Base-by-base conservation (phyloP, 768 basidiomycete species). In the Boletales sp. region DNA sequence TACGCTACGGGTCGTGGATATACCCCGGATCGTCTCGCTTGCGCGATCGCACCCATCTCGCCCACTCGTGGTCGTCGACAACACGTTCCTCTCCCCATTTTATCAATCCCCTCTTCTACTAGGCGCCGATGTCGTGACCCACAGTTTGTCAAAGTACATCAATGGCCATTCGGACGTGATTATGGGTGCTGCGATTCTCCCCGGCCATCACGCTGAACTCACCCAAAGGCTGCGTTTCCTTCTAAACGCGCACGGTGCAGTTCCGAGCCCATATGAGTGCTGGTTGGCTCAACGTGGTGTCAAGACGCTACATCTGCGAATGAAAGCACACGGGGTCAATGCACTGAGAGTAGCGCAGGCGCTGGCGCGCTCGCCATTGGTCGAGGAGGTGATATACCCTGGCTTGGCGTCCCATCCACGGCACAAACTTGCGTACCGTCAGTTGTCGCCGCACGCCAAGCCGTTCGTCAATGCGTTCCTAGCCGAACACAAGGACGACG, bases 121-220 rank as follows among this genome's bases (percentile, higher is more conserved):
- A 25, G 82, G 87, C 13, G 95, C 92, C 13, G 92, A 95, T 65
- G 73, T 96, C 57, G 89, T 92, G 57, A 54, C 92, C 5, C 92
- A 96, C 74, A 80, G 76, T 19, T 74, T 94, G 37, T 91, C 86
- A 0, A 96, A 98, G 69, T 96, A 95, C 72, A 75, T 95, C 62
- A 90, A 92, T 63, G 95, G 95, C 0, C 94, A 96, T 70, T 88
- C 88, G 0, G 94, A 98, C 65, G 90, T 95, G 64, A 76, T 96
- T 60, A 90, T 94, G 80, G 94, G 94, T 38, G 84, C 85, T 0
- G 68, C 87, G 48, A 82, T 94, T 57, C 76, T 94, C 7, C 83
- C 88, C 8, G 59, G 76, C 0, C 74, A 76, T 46, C 79, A 81
- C 48, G 53, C 70, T 5, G 65, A 68, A 0, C 69, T 89, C 47